A percentile compares a stretch with the other conserved stretches of the same genome.
Conservation (phyloP, 768 basidiomycete genomes). For the Panus rudis region DNA sequence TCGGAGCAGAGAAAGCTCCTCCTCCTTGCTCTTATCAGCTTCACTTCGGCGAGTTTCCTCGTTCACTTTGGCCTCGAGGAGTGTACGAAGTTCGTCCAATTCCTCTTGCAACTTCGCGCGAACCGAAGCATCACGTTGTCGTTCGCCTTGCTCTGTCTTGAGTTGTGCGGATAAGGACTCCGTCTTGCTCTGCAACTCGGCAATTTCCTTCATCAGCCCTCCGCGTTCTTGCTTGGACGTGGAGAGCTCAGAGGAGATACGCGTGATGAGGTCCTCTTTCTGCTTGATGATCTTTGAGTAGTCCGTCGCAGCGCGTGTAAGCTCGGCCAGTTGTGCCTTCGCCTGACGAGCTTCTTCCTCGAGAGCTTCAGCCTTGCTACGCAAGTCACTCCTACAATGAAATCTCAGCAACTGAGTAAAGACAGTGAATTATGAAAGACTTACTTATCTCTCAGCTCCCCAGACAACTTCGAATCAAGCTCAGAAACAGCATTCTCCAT, state of each 20-base stretch:
- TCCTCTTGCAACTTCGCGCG: slow-evolving; percentile 70
- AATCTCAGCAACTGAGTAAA: slow-evolving; percentile 2
- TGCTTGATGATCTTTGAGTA: slow-evolving; percentile 68
- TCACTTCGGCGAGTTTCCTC: slow-evolving; percentile 82
- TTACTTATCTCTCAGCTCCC: slow-evolving; percentile 60
- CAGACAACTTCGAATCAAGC: slow-evolving; percentile 61
- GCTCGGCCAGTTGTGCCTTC: slow-evolving; percentile 71
- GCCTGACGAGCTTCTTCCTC: slow-evolving; percentile 65
- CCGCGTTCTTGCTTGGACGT: slow-evolving; percentile 48
- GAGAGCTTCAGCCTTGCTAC: slow-evolving; percentile 49
- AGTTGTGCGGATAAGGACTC: slow-evolving; percentile 60
- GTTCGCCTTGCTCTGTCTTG: slow-evolving; percentile 49
- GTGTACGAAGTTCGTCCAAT: slow-evolving; percentile 77
- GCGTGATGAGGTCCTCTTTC: slow-evolving; percentile 66
- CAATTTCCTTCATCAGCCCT: slow-evolving; percentile 48
- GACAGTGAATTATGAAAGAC: slow-evolving; percentile 16
- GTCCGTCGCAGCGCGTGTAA: slow-evolving; percentile 71
- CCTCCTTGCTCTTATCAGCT: slow-evolving; percentile 81
- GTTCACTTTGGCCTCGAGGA: slow-evolving; percentile 77
- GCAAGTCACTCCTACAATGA: slow-evolving; percentile 50
- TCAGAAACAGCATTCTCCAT: slow-evolving; percentile 59
- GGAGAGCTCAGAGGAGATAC: slow-evolving; percentile 47
- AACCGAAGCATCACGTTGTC: slow-evolving; percentile 36
- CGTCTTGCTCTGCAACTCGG: slow-evolving; percentile 64
- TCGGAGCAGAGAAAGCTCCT: slow-evolving; percentile 72